Base-by-base conservation (phyloP, 768 basidiomycete species). In the Lanmaoa pseudosensibilis region DNA sequence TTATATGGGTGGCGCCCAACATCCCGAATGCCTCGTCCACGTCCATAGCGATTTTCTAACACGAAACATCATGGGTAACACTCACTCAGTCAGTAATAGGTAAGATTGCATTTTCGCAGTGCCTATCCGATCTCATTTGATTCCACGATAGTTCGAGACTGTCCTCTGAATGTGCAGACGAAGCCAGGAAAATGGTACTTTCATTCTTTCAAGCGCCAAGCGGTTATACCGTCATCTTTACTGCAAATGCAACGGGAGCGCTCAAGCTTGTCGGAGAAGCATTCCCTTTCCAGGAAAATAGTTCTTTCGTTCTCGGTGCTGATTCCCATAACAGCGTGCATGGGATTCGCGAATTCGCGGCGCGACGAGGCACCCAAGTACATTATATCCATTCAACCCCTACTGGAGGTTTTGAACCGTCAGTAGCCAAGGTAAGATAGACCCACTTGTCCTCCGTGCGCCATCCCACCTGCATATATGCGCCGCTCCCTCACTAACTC, bases 261-360 rank as follows among this genome's bases (percentile, higher is more conserved):
- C 76, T 94, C 62, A 92, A 92, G 65, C 79, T 94, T 33, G 80
- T 93, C 39, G 92, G 90, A 34, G 91, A 94, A 70, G 77, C 89
- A 0, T 94, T 85, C 62, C 88, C 87, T 0, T 93, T 92, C 65
- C 69, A 67, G 5, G 73, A 73, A 38, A 80, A 77, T n/a, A 81
- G 84, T 49, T 72, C 70, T 45, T 86, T 84, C 64, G 80, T 93
- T 48, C 83, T 93, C 53, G 82, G 87, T 19, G 78, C 80, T 16
- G 91, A 94, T 71, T 87, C 88, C 8, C 92, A 94, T 69, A 92
- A 92, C 65, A 91, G 88, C 58, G 85, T 92, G 19, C 87, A 92
- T 62, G 90, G 90, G 10, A 87, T 92, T 56, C 80, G 91, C 41
- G 79, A 88, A 71, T 93, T 83, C 64, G 89, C 90, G 0, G 66